Evolutionary conservation across 2,329 filamentous ascomycete genomes (phyloP).

Genomic region (Paecilomyces variotii): DNA sequence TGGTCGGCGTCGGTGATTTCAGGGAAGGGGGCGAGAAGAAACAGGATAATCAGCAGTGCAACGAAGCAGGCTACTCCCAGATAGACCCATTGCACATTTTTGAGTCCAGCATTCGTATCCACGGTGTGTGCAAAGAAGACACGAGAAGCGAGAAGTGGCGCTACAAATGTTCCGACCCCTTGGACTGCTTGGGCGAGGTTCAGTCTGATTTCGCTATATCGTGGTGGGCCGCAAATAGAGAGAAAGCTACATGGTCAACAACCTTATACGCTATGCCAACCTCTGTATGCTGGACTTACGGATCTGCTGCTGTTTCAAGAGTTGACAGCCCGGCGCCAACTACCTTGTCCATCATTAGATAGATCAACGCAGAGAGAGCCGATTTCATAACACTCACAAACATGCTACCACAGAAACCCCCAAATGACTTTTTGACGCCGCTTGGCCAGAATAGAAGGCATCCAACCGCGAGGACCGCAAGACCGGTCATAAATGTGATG

Average conservation of each 20-base stretch:
- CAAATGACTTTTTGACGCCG: slow-evolving; percentile 47
- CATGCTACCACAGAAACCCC: slow-evolving; percentile 53
- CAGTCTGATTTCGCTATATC: slow-evolving; percentile 51
- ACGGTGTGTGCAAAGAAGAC: slow-evolving; percentile 54
- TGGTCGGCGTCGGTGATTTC: slow-evolving; percentile 57
- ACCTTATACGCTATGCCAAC: not conserved
- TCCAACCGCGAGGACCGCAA: slow-evolving; percentile 49
- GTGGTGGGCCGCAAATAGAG: slow-evolving; percentile 48
- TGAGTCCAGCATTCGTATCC: slow-evolving; percentile 41
- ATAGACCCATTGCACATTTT: slow-evolving; percentile 59
- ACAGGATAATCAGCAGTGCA: slow-evolving; percentile 48
- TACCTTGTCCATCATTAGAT: slow-evolving; percentile 12
- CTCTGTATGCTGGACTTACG: slow-evolving; percentile 27
- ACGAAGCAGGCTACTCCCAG: slow-evolving; percentile 56
- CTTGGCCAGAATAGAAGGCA: slow-evolving; percentile 53
- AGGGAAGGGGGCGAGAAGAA: slow-evolving; percentile 48
- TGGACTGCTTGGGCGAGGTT: slow-evolving; percentile 54
- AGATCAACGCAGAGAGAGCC: not conserved
- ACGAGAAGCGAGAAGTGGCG: slow-evolving; percentile 51
- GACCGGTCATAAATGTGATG: slow-evolving; percentile 30
- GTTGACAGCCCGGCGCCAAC: slow-evolving; percentile 46
- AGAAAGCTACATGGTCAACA: not conserved
- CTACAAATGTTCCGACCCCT: slow-evolving; percentile 50
- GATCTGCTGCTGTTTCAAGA: slow-evolving; percentile 54
- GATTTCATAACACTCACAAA: slow-evolving; percentile 26